These are phyloP conservation scores for Patellifolia procumbens DNA, from an alignment of 179 eudicot genomes.

Conservation along the genomic window DNA sequence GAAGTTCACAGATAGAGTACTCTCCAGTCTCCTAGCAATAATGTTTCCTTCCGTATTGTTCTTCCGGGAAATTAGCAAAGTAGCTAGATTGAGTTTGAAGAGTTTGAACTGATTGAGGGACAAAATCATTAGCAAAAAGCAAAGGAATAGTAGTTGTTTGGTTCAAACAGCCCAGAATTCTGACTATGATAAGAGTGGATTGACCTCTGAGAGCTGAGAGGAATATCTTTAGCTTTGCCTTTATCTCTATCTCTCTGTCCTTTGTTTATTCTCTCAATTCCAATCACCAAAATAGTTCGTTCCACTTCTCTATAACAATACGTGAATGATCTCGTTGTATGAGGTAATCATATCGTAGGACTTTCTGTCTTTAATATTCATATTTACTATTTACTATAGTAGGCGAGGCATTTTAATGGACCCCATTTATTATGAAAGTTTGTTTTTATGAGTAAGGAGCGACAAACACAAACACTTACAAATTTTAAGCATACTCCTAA, in stretches of 20 bases:
- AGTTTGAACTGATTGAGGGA: constrained; percentile 15
- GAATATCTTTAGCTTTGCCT: constrained; percentile 24
- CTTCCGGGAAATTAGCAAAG: constrained; percentile 5
- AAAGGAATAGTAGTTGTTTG: constrained; percentile 5
- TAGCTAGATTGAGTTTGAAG: not conserved
- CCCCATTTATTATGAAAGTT: not conserved
- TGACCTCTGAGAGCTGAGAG: constrained; percentile 28
- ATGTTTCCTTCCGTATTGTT: not conserved
- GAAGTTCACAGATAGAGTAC: no score
- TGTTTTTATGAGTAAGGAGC: no score
- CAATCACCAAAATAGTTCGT: constrained; percentile 21
- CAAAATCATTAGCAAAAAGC: constrained; percentile 29
- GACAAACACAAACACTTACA: no score
- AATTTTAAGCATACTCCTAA: no score
- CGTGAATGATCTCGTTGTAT: constrained; percentile 9
- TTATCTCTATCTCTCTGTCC: constrained; percentile 7
- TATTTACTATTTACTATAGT: not conserved
- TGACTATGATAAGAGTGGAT: constrained; percentile 17
- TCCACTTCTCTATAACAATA: constrained; percentile 19
- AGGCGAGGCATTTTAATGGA: not conserved
- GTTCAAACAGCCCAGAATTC: constrained; percentile 15
- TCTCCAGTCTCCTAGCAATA: no score
- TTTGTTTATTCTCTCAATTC: constrained; percentile 8
- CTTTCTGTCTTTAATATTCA: constrained; percentile 29
- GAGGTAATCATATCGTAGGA: constrained; percentile 26